phyloP scores from a whole-genome alignment of 805 yeast species.

The Hanseniaspora occidentalis region DNA sequence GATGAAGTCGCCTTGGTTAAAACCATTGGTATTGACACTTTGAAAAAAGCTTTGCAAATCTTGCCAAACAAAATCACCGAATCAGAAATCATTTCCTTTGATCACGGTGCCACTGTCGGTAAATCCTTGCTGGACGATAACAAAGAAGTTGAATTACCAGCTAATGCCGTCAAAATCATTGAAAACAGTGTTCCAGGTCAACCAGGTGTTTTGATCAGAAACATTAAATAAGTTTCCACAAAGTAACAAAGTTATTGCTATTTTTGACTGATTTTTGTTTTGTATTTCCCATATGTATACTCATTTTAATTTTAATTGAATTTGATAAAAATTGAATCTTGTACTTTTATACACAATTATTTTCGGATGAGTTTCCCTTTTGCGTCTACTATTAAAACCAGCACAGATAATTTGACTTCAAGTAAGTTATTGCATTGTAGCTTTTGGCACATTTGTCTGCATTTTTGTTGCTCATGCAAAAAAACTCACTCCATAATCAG shows the following conservation, averaged over 20 bases:
- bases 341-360: too few relatives aligned
- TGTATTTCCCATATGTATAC: neutral
- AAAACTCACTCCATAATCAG: too few relatives aligned
- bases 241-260: neutral
- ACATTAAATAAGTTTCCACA: slow-evolving; percentile 29
- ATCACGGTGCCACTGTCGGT: slow-evolving; percentile 53
- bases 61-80: slow-evolving; percentile 46
- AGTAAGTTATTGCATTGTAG: too few relatives aligned
- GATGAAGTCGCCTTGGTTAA: slow-evolving; percentile 35
- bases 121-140: slow-evolving; percentile 56
- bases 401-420: too few relatives aligned
- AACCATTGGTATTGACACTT: slow-evolving; percentile 31
- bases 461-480: too few relatives aligned
- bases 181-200: slow-evolving; percentile 86
- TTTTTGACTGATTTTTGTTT: neutral
- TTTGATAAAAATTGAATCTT: too few relatives aligned
- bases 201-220: slow-evolving; percentile 74
- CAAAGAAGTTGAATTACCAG: slow-evolving; percentile 43
- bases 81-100: slow-evolving; percentile 48
- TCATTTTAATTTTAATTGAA: too few relatives aligned
- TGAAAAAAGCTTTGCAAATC: slow-evolving; percentile 43
- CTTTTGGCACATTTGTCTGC: too few relatives aligned
- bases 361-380: too few relatives aligned
- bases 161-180: slow-evolving; percentile 45
- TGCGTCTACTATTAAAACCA: too few relatives aligned